Conservation (phyloP, 2,329 filamentous ascomycete genomes). For the Neodidymelliopsis sp. region DNA sequence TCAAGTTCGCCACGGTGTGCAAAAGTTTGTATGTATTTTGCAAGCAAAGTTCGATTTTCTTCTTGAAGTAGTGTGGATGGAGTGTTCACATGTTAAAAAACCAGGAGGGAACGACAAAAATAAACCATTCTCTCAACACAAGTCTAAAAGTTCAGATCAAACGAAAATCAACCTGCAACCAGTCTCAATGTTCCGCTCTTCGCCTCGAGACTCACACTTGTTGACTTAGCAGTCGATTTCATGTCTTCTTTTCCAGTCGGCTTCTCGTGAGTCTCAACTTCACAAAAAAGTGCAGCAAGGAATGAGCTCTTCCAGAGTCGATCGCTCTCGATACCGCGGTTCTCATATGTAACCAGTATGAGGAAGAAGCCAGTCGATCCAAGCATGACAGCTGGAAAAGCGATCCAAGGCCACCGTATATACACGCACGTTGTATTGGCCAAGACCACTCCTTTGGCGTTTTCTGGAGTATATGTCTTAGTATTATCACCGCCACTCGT, state of each 20-base stretch:
- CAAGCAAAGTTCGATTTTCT: no score
- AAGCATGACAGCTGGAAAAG: constrained; percentile 15
- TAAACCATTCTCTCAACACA: no score
- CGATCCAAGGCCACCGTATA: constrained; percentile 12
- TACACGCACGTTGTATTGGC: constrained; percentile 11
- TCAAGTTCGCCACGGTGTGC: no score
- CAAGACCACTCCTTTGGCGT: constrained; percentile 9
- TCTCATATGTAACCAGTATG: constrained; percentile 15
- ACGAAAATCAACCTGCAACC: background rate
- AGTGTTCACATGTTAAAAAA: no score
- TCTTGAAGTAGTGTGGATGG: no score
- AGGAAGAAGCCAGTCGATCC: constrained; percentile 6
- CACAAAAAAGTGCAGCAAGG: constrained; percentile 18
- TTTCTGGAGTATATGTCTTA: background rate
- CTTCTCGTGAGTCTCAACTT: background rate
- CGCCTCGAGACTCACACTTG: constrained; percentile 4
- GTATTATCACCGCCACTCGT: background rate
- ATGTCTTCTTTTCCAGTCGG: background rate
- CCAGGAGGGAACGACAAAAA: no score
- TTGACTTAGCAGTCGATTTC: constrained; percentile 9
- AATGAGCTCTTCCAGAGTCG: constrained; percentile 20
- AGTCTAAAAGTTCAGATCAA: no score
- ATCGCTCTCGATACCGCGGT: constrained; percentile 10
- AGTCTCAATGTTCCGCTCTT: constrained; percentile 1
- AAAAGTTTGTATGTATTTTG: no score